Evolutionary conservation across 2,329 filamentous ascomycete genomes (phyloP).

Genomic region (Chrysoporthe austroafricana): DNA sequence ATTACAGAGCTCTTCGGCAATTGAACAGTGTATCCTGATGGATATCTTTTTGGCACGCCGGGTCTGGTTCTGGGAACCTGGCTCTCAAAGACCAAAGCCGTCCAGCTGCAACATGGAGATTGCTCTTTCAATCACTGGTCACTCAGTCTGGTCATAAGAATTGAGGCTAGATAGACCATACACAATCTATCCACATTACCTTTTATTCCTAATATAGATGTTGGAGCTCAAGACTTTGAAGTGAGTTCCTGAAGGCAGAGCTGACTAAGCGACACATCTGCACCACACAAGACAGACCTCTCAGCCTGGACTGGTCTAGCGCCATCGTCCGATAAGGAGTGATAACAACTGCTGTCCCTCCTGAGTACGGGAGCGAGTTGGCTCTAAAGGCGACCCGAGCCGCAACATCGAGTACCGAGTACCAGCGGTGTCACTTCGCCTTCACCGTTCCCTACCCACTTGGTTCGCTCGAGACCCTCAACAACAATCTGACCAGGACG

Average conservation of each 20-base stretch:
- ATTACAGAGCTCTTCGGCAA: no score
- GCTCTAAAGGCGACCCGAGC: background rate
- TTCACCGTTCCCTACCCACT: background rate
- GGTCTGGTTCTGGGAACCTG: background rate
- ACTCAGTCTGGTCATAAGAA: no score
- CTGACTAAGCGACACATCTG: background rate
- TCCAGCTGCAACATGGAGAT: background rate
- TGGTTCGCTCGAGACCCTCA: background rate
- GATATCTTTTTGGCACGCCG: background rate
- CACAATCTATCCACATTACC: background rate
- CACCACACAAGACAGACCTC: no score
- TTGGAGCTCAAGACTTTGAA: background rate
- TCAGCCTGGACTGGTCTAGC: background rate
- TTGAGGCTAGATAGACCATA: no score
- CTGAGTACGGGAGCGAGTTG: background rate
- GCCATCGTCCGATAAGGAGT: background rate
- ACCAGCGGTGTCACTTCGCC: background rate
- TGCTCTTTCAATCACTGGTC: no score
- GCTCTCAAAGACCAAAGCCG: background rate
- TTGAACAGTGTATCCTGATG: no score
- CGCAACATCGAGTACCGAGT: background rate
- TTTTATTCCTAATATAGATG: background rate
- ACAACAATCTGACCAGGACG: background rate
- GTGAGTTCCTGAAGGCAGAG: background rate
- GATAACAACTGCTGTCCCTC: constrained; percentile 10